Evolutionary conservation across 164 flowering plant species (phyloP), one percentile per base, ranked within the genome.

Genomic region (Warburgia ugandensis): DNA sequence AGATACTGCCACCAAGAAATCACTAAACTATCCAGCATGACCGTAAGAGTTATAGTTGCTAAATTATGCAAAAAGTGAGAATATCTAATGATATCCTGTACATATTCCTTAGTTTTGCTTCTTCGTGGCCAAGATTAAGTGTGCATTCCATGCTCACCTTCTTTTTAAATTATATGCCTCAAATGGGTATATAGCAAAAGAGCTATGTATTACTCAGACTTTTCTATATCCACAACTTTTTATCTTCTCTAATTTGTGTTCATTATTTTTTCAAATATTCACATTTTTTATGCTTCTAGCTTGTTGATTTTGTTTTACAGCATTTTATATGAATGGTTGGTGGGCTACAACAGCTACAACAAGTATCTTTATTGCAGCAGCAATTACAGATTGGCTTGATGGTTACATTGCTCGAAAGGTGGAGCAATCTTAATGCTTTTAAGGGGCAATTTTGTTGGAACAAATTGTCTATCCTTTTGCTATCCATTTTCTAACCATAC

Each of bases 371-470:
- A 64, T 92, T 64, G 81, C 76, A 51, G 96, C 99, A 2, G 94
- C 99, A 52, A 49, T 80, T 48, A 92, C 99, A 49, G 99, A 92
- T 72, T 92, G 99, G 99, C 97, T 92, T 62, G 99, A 92, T 74
- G 99, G 99, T 5, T 88, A 88, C 50, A 55, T 92, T 73, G 99
- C 99, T 48, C 73, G 97, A 28, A 88, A 78, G 84, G 99, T 92
- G 57, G n/a, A n/a, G n/a, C n/a, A n/a, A n/a, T 31, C n/a, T 36
- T 31, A 22, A 28, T 39, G 21, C 27, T 29, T 38, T n/a, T 10
- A 29, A 26, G 22, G 41, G 31, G n/a, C 20, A n/a, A 45, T 53
- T 43, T 41, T 21, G 42, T 33, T 29, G 13, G 27, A 13, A 28
- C 29, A 7, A 16, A 31, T 20, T 31, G 39, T 12, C 27, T 20